Evolutionary conservation across 2,329 filamentous ascomycete species (phyloP), one percentile per base, ranked within the genome.

Genomic region (Cladophialophora immunda): DNA sequence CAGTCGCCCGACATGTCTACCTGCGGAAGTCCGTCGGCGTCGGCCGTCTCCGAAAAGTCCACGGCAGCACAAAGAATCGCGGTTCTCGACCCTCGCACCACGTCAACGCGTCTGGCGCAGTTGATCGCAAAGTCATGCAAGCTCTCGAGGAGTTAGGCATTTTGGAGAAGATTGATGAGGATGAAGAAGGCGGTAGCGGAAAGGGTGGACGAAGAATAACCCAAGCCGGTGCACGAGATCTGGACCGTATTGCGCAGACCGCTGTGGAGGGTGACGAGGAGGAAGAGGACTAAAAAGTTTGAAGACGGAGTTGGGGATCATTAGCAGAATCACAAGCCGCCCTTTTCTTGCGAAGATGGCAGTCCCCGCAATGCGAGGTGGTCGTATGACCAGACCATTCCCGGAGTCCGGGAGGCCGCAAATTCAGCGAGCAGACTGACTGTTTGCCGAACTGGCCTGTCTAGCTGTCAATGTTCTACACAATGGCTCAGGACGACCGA

Each of bases 11-110:
- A 81, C 94, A 98, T 88, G 90, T 99, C 87, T 99, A 99, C 89
- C 88, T 99, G 83, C 92, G 95, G 87, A 99, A 99, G 89, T 97
- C 94, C 72, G 94, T 99, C 81, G 95, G 95, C 88, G 93, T 99
- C 76, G 95, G 95, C 85, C 93, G 95, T 81, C 90, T 99, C 77
- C 92, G 94, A 84, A 97, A 97, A 87, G 92, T 91, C 74, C 95
- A 99, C 89, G 95, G 93, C 78, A 91, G 89, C 77, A 91, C 92
- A 87, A 97, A 97, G 90, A 99, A 98, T 91, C 93, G 95, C 77
- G 95, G 95, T 78, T 89, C 89, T 77, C 89, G 91, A 76, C 95
- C 95, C 81, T 92, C 90, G 73, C 90, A 97, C 85, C 95, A 99
- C 89, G 92, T 97, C 78, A 92, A 97, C 81, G 95, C 94, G 82